Evolutionary conservation across 805 yeast species (phyloP).

Genomic region (Cyberlindnera meyerae): DNA sequence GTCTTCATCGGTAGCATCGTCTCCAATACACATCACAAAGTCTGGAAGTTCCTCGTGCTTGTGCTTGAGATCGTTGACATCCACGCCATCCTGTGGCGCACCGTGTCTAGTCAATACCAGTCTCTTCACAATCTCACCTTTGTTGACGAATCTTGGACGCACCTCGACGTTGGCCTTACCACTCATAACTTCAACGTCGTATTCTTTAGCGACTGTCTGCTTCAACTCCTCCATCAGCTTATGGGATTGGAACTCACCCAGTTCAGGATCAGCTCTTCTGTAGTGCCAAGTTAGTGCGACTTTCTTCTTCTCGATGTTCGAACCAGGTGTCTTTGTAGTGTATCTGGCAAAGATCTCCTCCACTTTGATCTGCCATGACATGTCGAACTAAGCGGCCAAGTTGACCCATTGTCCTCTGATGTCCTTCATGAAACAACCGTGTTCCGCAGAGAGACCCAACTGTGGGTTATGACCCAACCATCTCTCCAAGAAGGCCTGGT

Average conservation of each 20-base stretch:
- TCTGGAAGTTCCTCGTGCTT: slow-evolving; percentile 58
- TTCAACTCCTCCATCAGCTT: slow-evolving; percentile 63
- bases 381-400: slow-evolving; percentile 74
- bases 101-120: slow-evolving; percentile 66
- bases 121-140: slow-evolving; percentile 91
- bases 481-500: slow-evolving; percentile 79
- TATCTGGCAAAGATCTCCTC: slow-evolving; percentile 65
- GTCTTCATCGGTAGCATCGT: slow-evolving; percentile 95
- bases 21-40: slow-evolving; percentile 87
- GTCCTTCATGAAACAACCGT: slow-evolving; percentile 89
- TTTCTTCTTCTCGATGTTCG: slow-evolving; percentile 79
- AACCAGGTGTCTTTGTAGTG: slow-evolving; percentile 88
- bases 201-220: slow-evolving; percentile 52
- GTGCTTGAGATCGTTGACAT: slow-evolving; percentile 29
- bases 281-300: slow-evolving; percentile 99
- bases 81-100: slow-evolving; percentile 37
- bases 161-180: slow-evolving; percentile 98
- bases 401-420: slow-evolving; percentile 77
- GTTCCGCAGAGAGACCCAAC: slow-evolving; percentile 91
- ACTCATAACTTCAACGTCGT: slow-evolving; percentile 90
- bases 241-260: slow-evolving; percentile 82
- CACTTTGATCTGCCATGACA: slow-evolving; percentile 92
- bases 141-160: slow-evolving; percentile 90
- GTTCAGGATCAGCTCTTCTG: slow-evolving; percentile 88
- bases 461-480: slow-evolving; percentile 69